Percentiles rank a stretch among this genome's conserved stretches.
Conservation (phyloP, 352 stramenopile genomes). For the Phytophthora syringae region DNA sequence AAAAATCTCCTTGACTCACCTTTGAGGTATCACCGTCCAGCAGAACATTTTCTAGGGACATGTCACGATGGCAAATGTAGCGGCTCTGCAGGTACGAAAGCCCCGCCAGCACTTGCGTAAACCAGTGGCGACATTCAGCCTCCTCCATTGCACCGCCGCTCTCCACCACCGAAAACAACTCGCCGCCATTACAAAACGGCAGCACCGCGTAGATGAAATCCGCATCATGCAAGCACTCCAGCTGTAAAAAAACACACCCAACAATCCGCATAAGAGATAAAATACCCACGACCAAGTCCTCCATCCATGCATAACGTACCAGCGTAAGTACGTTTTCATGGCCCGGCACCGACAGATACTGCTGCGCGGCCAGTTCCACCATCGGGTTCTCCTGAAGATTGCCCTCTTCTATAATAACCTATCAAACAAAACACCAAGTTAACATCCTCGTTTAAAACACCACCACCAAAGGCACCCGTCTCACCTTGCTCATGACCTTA, state of each 20-base stretch:
- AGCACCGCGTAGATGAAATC: conserved; percentile 89
- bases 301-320: no score
- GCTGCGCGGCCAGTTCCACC: conserved; percentile 84
- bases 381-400: conserved; percentile 90
- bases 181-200: conserved; percentile 85
- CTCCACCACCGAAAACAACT: conserved; percentile 86
- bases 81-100: conserved; percentile 84
- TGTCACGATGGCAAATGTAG: conserved; percentile 90
- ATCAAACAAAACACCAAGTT: conserved; percentile 2
- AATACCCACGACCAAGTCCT: neutral
- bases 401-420: conserved; percentile 88
- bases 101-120: conserved; percentile 79
- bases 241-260: conserved; percentile 35
- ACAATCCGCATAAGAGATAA: neutral
- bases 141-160: conserved; percentile 84
- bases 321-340: conserved; percentile 87
- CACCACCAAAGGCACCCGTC: neutral
- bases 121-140: conserved; percentile 81
- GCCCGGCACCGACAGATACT: conserved; percentile 80
- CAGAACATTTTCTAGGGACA: conserved; percentile 89
- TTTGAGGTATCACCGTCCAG: conserved; percentile 86
- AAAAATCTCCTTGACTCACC: conserved; percentile 36
- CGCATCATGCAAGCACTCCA: conserved; percentile 84
- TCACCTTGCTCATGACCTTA: conserved; percentile 90
- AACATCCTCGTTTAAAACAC: neutral